Percentiles rank a stretch among this genome's conserved stretches.
Conservation (phyloP, 2,329 filamentous ascomycete genomes). For the Trichoderma brevicompactum region DNA sequence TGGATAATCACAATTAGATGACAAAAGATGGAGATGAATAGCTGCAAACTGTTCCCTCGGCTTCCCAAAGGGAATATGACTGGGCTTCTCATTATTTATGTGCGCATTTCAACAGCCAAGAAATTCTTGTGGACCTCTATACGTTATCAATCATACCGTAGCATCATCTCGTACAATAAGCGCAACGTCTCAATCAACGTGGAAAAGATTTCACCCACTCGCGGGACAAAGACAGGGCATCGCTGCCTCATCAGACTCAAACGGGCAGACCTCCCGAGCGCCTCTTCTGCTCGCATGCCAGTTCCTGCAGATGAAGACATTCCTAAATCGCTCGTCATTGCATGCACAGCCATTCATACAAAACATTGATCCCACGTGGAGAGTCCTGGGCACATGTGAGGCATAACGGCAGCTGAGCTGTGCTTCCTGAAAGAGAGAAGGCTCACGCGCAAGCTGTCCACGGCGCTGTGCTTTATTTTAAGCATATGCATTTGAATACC, state of each 20-base stretch:
- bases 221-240: not conserved
- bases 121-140: not conserved
- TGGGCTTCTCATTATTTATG: not conserved
- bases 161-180: not conserved
- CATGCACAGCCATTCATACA: not conserved
- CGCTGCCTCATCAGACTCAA: not conserved
- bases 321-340: not conserved
- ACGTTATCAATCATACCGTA: not conserved
- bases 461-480: conserved; percentile 6
- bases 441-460: not conserved
- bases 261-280: not conserved
- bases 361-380: not conserved
- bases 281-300: not conserved
- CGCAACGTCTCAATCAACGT: not conserved
- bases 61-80: too few species aligned
- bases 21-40: not conserved
- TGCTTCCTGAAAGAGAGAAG: not conserved
- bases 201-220: too few species aligned
- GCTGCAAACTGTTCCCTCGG: not conserved
- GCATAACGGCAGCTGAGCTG: not conserved
- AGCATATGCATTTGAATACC: not conserved
- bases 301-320: not conserved
- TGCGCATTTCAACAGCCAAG: not conserved
- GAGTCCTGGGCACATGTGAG: too few species aligned
- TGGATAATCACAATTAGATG: not conserved